Percentiles rank a stretch among this genome's conserved stretches.
phyloP scores from a whole-genome alignment of 768 basidiomycete species.

The Suillus ampliporus region DNA sequence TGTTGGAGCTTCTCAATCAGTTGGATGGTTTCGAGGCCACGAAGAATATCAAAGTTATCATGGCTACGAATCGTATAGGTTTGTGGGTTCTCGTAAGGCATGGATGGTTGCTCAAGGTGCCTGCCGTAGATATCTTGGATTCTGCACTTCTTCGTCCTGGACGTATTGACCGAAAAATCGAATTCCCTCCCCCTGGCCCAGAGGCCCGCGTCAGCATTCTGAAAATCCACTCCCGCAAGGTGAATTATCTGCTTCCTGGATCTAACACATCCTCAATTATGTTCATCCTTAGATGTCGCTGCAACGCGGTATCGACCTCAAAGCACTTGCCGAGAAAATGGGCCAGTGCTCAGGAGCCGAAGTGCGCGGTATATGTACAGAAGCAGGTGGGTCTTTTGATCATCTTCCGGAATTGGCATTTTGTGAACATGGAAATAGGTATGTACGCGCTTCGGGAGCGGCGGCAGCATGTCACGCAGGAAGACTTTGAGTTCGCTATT shows the following conservation, averaged over 20 bases:
- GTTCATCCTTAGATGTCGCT: constrained; percentile 79
- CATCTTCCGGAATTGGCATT: constrained; percentile 4
- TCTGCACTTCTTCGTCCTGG: constrained; percentile 92
- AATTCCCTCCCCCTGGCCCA: constrained; percentile 97
- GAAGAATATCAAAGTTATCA: constrained; percentile 88
- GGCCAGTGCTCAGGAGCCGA: constrained; percentile 98
- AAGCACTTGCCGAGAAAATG: constrained; percentile 97
- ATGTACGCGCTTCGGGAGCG: constrained; percentile 98
- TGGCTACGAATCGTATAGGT: constrained; percentile 98
- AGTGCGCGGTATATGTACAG: constrained; percentile 95
- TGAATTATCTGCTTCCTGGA: constrained; percentile 28
- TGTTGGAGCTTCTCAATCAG: constrained; percentile 89
- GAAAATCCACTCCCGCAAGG: constrained; percentile 95
- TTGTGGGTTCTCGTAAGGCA: constrained; percentile 16
- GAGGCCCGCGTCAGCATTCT: constrained; percentile 98
- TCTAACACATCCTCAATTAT: constrained; percentile 1
- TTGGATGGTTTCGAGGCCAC: constrained; percentile 86
- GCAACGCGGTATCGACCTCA: constrained; percentile 97
- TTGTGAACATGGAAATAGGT: constrained; percentile 46
- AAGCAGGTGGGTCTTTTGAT: constrained; percentile 69
- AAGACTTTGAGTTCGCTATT: constrained; percentile 98
- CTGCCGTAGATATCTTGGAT: constrained; percentile 82
- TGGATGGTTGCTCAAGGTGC: background rate
- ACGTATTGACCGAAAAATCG: constrained; percentile 96
- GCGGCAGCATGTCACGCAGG: constrained; percentile 96